Evolutionary conservation across 2,329 filamentous ascomycete genomes (phyloP), one percentile per base, ranked within the genome.

Genomic region (Chaetothyriales sp.): DNA sequence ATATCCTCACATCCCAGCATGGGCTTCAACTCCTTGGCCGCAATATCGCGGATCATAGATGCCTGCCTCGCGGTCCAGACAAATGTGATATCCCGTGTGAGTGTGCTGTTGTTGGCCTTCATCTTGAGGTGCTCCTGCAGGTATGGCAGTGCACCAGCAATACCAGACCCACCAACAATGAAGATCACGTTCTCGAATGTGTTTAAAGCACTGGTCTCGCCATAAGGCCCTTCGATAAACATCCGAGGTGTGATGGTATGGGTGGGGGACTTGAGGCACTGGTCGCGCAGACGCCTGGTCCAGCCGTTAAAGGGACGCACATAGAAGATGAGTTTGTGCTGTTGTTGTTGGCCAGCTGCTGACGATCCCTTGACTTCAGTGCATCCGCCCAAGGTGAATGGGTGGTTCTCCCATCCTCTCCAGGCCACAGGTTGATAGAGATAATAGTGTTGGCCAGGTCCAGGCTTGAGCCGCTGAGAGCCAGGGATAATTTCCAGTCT

Each of bases 141-240:
- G 47, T 68, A 67, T 2, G 66, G 76, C 65, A 51, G 77, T 64
- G 56, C 80, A 66, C 50, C 74, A 66, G 59, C 57, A 6, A 59
- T 55, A 12, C 62, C 60, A 3, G 57, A 64, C 5, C 63, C 62
- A 22, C 61, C 62, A 3, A 66, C 74, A 7, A 77, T 60, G 0
- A 78, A 73, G 15, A 80, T 62, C 2, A 68, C 62, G 5, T 79
- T 76, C 51, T 80, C 65, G 55, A 69, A 75, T 3, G 58, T 61
- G 49, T 65, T 66, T 0, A 75, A 57, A 1, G 69, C 67, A 5
- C 66, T 62, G 3, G 60, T 60, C 25, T 68, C 62, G 3, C 73
- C 73, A 51, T 76, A 76, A 0, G 73, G 73, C 0, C 74, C 73
- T 59, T 77, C 73, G 8, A 76, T 58, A 2, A 75, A 65, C 43